Evolutionary conservation across 2,329 filamentous ascomycete species (phyloP).

Genomic region (Capronia epimyces): DNA sequence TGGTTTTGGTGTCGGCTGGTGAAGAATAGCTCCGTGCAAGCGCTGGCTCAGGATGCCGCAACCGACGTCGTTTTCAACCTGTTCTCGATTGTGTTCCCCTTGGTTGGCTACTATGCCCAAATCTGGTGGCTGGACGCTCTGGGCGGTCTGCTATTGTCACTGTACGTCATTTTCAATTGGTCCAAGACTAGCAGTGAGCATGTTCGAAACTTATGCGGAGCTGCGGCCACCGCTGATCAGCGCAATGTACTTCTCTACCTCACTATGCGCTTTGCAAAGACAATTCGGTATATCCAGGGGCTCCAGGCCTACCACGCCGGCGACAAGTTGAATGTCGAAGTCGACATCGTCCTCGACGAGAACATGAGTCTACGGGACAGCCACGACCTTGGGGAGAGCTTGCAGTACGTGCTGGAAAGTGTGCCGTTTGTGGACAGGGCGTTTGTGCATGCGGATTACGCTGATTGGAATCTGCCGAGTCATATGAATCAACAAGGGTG

Average conservation of each 20-base stretch:
- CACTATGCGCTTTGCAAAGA: conserved; percentile 87
- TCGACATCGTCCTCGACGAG: conserved; percentile 77
- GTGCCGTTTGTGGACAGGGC: conserved; percentile 71
- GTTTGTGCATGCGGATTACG: conserved; percentile 53
- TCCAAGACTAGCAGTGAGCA: conserved; percentile 66
- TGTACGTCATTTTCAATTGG: conserved; percentile 77
- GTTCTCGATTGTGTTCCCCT: conserved; percentile 81
- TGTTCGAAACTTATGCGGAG: conserved; percentile 74
- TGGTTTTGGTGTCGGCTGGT: conserved; percentile 86
- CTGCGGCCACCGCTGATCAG: conserved; percentile 72
- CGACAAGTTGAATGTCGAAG: conserved; percentile 76
- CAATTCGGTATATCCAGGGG: conserved; percentile 79
- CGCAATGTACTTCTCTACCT: conserved; percentile 82
- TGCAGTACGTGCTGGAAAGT: conserved; percentile 80
- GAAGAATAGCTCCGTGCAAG: conserved; percentile 79
- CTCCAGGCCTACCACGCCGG: conserved; percentile 79
- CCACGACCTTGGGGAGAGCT: conserved; percentile 70
- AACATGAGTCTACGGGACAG: conserved; percentile 69
- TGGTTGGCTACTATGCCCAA: conserved; percentile 68
- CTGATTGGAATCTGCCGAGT: conserved; percentile 41
- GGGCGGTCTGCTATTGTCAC: conserved; percentile 70
- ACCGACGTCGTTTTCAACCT: conserved; percentile 87
- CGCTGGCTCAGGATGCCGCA: conserved; percentile 62
- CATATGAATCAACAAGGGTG: conserved; percentile 34
- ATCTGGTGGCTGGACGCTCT: conserved; percentile 82